Evolutionary conservation across 2,329 filamentous ascomycete species (phyloP).

Genomic region (Periconia digitata): DNA sequence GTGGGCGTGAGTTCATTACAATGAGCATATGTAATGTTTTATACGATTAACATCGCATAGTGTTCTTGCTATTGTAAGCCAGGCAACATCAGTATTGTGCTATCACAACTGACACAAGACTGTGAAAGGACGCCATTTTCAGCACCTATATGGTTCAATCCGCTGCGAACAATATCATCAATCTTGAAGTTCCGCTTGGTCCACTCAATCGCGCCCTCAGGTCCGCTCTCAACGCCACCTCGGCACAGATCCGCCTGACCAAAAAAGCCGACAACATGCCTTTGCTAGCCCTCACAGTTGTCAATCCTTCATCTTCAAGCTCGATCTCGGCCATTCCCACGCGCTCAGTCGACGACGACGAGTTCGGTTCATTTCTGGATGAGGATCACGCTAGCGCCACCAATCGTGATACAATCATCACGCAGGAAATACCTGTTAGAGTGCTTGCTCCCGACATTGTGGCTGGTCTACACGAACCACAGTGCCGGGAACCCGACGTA

Average conservation of each 20-base stretch:
- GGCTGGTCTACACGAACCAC: slow-evolving; percentile 91
- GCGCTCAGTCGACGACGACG: slow-evolving; percentile 25
- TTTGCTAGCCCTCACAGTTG: slow-evolving; percentile 86
- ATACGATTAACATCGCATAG: slow-evolving; percentile 32
- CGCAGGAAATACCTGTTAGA: slow-evolving; percentile 93
- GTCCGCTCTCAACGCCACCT: slow-evolving; percentile 78
- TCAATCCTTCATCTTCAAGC: slow-evolving; percentile 65
- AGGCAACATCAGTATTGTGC: slow-evolving; percentile 8
- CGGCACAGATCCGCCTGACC: slow-evolving; percentile 83
- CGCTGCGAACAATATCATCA: slow-evolving; percentile 86
- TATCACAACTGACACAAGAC: slow-evolving; percentile 9
- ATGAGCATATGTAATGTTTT: slow-evolving; percentile 9
- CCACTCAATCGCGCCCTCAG: slow-evolving; percentile 88
- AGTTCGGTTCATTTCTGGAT: slow-evolving; percentile 28
- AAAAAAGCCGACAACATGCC: slow-evolving; percentile 83
- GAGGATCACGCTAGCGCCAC: slow-evolving; percentile 31
- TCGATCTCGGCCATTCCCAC: slow-evolving; percentile 43
- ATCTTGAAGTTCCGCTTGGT: slow-evolving; percentile 89
- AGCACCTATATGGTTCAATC: slow-evolving; percentile 86
- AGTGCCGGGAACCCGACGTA: slow-evolving; percentile 87
- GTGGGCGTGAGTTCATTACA: slow-evolving; percentile 71
- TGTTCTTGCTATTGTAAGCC: slow-evolving; percentile 46
- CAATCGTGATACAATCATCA: slow-evolving; percentile 88
- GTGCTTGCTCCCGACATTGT: slow-evolving; percentile 82
- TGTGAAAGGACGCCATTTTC: slow-evolving; percentile 78